Evolutionary conservation across 441 rosid species (phyloP), one percentile per base, ranked within the genome.

Genomic region (Corymbia citriodora): DNA sequence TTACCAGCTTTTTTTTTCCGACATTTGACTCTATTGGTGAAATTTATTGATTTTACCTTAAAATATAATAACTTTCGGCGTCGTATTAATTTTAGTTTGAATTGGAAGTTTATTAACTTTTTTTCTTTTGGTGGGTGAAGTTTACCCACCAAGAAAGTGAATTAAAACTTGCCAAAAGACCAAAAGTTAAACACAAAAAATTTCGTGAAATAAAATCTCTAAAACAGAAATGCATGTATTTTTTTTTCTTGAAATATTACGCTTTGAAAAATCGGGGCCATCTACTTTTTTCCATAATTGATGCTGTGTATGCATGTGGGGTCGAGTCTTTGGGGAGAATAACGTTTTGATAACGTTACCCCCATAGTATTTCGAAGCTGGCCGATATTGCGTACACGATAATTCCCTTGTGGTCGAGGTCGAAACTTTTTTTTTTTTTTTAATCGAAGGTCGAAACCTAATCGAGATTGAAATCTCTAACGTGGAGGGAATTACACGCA

Each of bases 1-100:
- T 65, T n/a, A 1, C 4, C 2, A 1, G 6, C 45, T 3, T 7
- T 29, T 7, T 65, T 15, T 65, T 2, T 0, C 0, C n/a, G n/a
- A n/a, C 21, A 65, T 8, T 63, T 12, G 33, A 29, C 31, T 7
- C 0, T 14, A 0, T 29, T 0, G 9, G 70, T 27, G 13, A 27
- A 63, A 27, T 16, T 59, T 59, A 59, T 59, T 1, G 1, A 23
- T 25, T 59, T 59, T 59, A 25, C 65, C 29, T 59, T 59, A 29
- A 59, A 59, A 59, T 59, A 10, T 23, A 23, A 59, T 40, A 59
- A 1, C n/a, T 10, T 59, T 59, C 25, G 65, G 65, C 2, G 29
- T 57, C 23, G 25, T 10, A 57, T 23, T 57, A 57, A 23, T 57
- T 57, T 57, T 10, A 57, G 6, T 59, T 68, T 68, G 74, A 68